phyloP scores from a whole-genome alignment of 2,329 filamentous ascomycete species.

The Aspergillus sp. region DNA sequence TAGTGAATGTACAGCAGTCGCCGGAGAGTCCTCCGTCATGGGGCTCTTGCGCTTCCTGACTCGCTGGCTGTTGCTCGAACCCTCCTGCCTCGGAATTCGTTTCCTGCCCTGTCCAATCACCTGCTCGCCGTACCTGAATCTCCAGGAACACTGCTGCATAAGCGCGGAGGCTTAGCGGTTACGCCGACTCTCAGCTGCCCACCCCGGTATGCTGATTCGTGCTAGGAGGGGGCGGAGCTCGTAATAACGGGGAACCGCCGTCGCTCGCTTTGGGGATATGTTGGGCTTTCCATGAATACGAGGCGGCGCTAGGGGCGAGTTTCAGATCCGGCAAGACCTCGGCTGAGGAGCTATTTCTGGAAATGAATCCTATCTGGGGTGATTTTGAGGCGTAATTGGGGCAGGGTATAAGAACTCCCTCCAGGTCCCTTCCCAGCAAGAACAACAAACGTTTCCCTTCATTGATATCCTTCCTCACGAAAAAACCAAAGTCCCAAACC shows the following conservation, averaged over 20 bases:
- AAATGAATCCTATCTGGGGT: background rate
- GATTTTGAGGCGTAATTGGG: background rate
- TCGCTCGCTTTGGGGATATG: background rate
- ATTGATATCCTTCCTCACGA: background rate
- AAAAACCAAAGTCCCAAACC: background rate
- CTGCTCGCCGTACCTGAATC: too few relatives aligned
- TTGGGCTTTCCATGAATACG: background rate
- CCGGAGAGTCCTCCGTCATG: too few relatives aligned
- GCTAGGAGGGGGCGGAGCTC: background rate
- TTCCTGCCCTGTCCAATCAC: too few relatives aligned
- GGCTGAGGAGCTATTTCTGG: background rate
- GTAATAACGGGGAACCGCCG: background rate
- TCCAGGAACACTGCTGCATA: background rate
- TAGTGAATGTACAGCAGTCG: too few relatives aligned
- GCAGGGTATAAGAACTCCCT: background rate
- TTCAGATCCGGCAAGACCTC: background rate
- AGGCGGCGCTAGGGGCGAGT: background rate
- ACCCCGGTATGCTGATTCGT: background rate
- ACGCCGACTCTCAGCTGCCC: background rate
- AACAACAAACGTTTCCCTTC: background rate
- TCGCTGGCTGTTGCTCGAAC: too few relatives aligned
- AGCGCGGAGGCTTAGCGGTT: background rate
- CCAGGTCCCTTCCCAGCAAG: background rate
- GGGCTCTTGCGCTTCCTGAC: too few relatives aligned
- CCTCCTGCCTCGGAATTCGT: too few relatives aligned